A percentile compares a stretch with the other conserved stretches of the same genome.
Conservation (phyloP, 2,329 filamentous ascomycete genomes). For the Colletotrichum liriopes region DNA sequence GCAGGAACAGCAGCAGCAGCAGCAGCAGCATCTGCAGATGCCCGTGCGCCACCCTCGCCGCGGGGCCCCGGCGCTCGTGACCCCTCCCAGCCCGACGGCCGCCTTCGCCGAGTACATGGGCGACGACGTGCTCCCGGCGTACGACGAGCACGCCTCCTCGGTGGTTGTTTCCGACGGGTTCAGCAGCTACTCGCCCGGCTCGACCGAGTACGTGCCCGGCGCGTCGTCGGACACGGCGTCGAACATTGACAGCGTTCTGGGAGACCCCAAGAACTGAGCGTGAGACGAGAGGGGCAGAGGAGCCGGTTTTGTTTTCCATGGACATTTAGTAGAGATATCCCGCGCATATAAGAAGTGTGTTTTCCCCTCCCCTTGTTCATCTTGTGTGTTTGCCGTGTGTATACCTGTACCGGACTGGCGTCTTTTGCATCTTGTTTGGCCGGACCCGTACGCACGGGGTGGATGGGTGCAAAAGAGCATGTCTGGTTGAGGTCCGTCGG, state of each 20-base stretch:
- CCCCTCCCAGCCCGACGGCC: conserved; percentile 49
- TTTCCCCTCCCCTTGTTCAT: neutral
- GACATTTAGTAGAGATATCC: conserved; percentile 4
- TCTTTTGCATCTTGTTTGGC: too few relatives aligned
- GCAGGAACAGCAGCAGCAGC: conserved; percentile 48
- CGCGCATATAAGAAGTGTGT: neutral
- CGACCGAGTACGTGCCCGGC: conserved; percentile 47
- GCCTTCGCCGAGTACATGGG: conserved; percentile 49
- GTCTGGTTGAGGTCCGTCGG: too few relatives aligned
- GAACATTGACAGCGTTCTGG: conserved; percentile 43
- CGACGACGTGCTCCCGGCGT: conserved; percentile 60
- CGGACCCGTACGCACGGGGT: too few relatives aligned
- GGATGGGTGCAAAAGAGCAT: neutral
- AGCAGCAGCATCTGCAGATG: conserved; percentile 44
- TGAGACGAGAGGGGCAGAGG: neutral
- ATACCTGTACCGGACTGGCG: neutral
- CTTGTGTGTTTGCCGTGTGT: neutral
- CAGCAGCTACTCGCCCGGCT: conserved; percentile 56
- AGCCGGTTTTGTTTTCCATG: neutral
- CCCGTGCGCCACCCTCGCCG: conserved; percentile 43
- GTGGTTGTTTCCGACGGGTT: conserved; percentile 61
- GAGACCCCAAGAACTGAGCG: conserved; percentile 46
- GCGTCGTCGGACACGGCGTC: conserved; percentile 38
- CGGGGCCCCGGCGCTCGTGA: neutral
- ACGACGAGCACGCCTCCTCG: conserved; percentile 54